Evolutionary conservation across 2,329 filamentous ascomycete genomes (phyloP).

Genomic region (Colletotrichum lupini): DNA sequence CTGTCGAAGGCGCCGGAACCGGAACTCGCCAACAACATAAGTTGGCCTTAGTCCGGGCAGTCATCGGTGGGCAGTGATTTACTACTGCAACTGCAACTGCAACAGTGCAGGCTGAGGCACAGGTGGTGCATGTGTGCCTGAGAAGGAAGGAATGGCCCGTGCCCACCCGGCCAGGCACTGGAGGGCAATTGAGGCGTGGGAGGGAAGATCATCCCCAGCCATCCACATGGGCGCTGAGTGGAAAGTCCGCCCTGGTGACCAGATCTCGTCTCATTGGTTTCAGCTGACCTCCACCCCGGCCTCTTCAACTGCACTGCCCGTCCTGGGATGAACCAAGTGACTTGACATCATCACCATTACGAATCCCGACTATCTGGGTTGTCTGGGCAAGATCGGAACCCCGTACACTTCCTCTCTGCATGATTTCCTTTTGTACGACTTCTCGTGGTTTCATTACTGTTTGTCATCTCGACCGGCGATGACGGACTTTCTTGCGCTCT

Average conservation of each 20-base stretch:
- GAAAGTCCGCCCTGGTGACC: slow-evolving; percentile 29
- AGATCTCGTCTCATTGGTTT: slow-evolving; percentile 36
- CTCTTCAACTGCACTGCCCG: slow-evolving; percentile 18
- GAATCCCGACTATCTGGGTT: slow-evolving; percentile 21
- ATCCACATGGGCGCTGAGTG: slow-evolving; percentile 20
- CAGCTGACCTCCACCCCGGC: slow-evolving; percentile 27
- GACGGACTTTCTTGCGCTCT: slow-evolving; percentile 14
- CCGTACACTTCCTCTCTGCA: slow-evolving; percentile 10
- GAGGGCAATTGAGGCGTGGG: not conserved
- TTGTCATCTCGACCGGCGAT: slow-evolving; percentile 6
- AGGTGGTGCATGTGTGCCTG: slow-evolving; percentile 10
- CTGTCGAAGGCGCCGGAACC: slow-evolving; percentile 27
- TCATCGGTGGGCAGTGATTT: not conserved
- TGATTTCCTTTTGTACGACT: slow-evolving; percentile 9
- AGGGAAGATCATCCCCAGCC: slow-evolving; percentile 31
- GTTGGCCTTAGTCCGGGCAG: too few species aligned
- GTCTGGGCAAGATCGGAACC: slow-evolving; percentile 24
- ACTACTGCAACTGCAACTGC: not conserved
- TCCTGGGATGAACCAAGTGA: slow-evolving; percentile 33
- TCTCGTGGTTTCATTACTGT: not conserved
- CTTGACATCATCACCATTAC: slow-evolving; percentile 38
- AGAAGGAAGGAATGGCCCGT: slow-evolving; percentile 13
- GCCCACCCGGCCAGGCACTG: slow-evolving; percentile 24
- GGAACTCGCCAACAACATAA: slow-evolving; percentile 11
- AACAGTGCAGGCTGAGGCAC: too few species aligned